Evolutionary conservation across 257 asterid genomes (phyloP).

Genomic region (Solanum virginianum): DNA sequence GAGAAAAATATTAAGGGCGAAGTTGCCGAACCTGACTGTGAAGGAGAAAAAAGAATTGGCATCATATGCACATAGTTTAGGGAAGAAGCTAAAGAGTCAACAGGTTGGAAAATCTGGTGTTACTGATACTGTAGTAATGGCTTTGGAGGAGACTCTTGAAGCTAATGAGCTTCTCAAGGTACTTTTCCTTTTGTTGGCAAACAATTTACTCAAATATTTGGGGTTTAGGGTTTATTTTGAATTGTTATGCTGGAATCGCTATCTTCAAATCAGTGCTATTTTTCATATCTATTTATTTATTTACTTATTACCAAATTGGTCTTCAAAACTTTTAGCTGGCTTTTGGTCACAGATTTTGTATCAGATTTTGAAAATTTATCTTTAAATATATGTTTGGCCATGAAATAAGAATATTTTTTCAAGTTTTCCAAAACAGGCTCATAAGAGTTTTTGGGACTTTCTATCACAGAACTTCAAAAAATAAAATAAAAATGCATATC

Average conservation of each 20-base stretch:
- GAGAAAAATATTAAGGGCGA: background rate
- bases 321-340: background rate
- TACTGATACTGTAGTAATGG: constrained; percentile 56
- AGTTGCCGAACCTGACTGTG: constrained; percentile 41
- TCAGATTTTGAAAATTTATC: background rate
- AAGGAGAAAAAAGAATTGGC: constrained; percentile 84
- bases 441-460: background rate
- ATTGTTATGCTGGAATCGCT: background rate
- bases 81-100: constrained; percentile 77
- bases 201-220: background rate
- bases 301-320: background rate
- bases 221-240: background rate
- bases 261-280: background rate
- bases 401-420: background rate
- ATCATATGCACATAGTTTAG: constrained; percentile 81
- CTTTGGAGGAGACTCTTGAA: constrained; percentile 85
- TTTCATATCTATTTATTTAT: background rate
- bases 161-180: constrained; percentile 92
- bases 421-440: background rate
- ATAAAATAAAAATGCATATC: background rate
- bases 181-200: background rate
- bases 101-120: constrained; percentile 91
- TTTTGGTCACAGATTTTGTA: background rate
- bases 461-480: background rate
- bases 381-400: background rate